These are phyloP conservation scores for Haplosporangium sp. DNA, from an alignment of 371 early-diverging fungal species.

Conservation along the genomic window DNA sequence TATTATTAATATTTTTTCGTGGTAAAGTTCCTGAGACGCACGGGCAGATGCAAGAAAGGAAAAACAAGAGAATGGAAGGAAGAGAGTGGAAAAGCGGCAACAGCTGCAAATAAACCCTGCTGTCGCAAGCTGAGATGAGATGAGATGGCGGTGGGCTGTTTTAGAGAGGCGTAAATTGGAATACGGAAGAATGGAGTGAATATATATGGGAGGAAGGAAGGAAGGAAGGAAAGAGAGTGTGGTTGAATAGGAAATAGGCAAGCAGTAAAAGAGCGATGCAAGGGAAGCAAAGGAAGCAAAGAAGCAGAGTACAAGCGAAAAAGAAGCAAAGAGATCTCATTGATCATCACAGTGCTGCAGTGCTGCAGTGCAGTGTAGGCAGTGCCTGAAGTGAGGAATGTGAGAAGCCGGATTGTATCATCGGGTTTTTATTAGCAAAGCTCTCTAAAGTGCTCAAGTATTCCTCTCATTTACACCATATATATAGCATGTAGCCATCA, in stretches of 20 bases:
- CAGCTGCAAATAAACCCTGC: too few species aligned
- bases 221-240: too few species aligned
- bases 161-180: too few species aligned
- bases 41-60: background rate
- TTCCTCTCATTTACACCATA: too few species aligned
- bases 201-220: too few species aligned
- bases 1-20: background rate
- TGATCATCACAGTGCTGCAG: background rate
- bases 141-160: too few species aligned
- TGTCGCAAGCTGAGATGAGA: too few species aligned
- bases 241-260: background rate
- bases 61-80: constrained; percentile 10
- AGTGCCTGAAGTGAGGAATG: too few species aligned
- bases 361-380: background rate
- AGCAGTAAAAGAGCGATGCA: background rate
- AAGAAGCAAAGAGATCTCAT: background rate
- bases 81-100: background rate
- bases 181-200: too few species aligned
- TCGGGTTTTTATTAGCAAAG: background rate
- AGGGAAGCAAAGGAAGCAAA: background rate
- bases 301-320: background rate
- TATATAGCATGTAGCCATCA: too few species aligned
- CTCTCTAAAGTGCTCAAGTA: too few species aligned
- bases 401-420: constrained; percentile 4
- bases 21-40: background rate